A percentile compares a stretch with the other conserved stretches of the same genome.
phyloP scores from a whole-genome alignment of 2,329 filamentous ascomycete genomes.

The Aspergillus tubingensis region DNA sequence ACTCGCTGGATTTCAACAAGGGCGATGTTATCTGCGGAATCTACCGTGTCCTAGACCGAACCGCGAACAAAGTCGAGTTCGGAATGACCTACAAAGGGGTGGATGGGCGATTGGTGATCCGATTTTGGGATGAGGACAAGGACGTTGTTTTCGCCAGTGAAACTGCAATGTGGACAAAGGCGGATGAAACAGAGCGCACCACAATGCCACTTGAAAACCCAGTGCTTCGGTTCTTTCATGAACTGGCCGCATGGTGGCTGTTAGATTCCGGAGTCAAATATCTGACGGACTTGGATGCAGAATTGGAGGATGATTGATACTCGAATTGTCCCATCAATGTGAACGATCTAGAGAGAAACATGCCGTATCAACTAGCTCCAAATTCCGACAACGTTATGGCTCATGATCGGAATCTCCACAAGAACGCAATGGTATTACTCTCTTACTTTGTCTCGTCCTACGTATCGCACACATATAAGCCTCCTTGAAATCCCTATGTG shows the following conservation, averaged over 20 bases:
- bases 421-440: too few species aligned
- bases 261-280: slow-evolving; percentile 37
- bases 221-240: slow-evolving; percentile 34
- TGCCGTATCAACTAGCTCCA: neutral
- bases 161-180: slow-evolving; percentile 34
- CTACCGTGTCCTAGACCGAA: slow-evolving; percentile 32
- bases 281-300: slow-evolving; percentile 26
- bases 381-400: neutral
- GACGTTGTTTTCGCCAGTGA: slow-evolving; percentile 31
- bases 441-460: too few species aligned
- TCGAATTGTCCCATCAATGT: neutral
- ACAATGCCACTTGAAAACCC: slow-evolving; percentile 34
- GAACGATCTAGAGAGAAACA: neutral
- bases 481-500: too few species aligned
- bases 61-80: slow-evolving; percentile 33
- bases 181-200: slow-evolving; percentile 7
- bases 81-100: slow-evolving; percentile 26
- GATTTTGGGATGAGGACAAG: slow-evolving; percentile 19
- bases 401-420: too few species aligned
- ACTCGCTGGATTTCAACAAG: slow-evolving; percentile 28
- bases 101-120: slow-evolving; percentile 29
- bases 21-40: slow-evolving; percentile 37
- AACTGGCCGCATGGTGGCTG: slow-evolving; percentile 40
- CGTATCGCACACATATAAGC: too few species aligned
- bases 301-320: neutral